Evolutionary conservation across 208 protist genomes (phyloP).

Genomic region (Porcisia hertigi): DNA sequence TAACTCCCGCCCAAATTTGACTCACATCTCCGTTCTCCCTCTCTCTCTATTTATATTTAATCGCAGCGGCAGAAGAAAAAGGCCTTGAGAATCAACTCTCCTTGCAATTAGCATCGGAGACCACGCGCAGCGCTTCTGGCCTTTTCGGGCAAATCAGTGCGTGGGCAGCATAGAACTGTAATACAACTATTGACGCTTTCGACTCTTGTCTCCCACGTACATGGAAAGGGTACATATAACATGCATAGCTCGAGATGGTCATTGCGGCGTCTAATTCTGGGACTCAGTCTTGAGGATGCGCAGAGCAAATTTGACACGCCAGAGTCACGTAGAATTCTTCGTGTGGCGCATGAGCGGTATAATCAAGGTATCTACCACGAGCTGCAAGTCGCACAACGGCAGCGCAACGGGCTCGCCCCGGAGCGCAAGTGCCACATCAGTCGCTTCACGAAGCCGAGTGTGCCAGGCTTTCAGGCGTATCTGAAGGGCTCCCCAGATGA

Average conservation of each 20-base stretch:
- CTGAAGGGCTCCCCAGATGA: constrained; percentile 67
- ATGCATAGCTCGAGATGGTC: constrained; percentile 39
- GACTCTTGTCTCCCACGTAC: not conserved
- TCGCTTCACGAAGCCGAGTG: constrained; percentile 77
- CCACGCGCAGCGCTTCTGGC: constrained; percentile 1
- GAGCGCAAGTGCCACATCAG: constrained; percentile 78
- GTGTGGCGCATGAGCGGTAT: constrained; percentile 77
- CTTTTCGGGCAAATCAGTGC: not conserved
- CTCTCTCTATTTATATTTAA: not conserved
- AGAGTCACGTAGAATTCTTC: constrained; percentile 67
- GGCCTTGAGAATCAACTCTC: constrained; percentile 3
- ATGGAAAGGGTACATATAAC: constrained; percentile 14
- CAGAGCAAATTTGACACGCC: constrained; percentile 84
- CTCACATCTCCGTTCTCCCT: constrained; percentile 20
- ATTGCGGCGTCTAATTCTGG: constrained; percentile 72
- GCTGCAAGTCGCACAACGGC: constrained; percentile 71
- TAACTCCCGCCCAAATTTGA: not conserved
- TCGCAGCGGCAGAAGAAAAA: not conserved
- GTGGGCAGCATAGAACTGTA: constrained; percentile 25
- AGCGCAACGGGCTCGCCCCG: constrained; percentile 60
- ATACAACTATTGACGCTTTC: not conserved
- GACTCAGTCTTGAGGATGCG: constrained; percentile 88
- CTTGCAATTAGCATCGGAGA: not conserved
- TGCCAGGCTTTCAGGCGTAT: constrained; percentile 84
- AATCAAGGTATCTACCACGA: constrained; percentile 86